Percentiles rank a stretch among this genome's conserved stretches.
These are phyloP conservation scores for Cadophora luteo-olivacea DNA, from an alignment of 2,329 filamentous ascomycete species.

Conservation along the genomic window DNA sequence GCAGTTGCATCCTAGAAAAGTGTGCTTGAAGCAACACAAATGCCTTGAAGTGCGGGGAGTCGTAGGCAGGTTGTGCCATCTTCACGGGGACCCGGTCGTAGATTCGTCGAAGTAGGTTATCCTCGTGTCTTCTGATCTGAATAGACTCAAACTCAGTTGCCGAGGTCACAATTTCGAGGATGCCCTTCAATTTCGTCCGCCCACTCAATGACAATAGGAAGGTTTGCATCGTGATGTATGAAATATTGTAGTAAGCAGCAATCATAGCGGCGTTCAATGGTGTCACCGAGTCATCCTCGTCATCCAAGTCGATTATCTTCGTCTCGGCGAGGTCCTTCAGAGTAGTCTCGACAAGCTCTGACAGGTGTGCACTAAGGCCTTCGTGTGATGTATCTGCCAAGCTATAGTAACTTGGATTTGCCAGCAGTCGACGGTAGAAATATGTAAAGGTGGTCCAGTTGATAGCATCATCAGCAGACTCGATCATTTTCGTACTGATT, in stretches of 20 bases:
- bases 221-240: slow-evolving; percentile 99
- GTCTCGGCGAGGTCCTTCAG: slow-evolving; percentile 89
- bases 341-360: slow-evolving; percentile 91
- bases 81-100: slow-evolving; percentile 96
- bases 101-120: slow-evolving; percentile 84
- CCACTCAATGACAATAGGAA: slow-evolving; percentile 89
- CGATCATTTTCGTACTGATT: slow-evolving; percentile 94
- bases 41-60: slow-evolving; percentile 98
- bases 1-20: slow-evolving; percentile 96
- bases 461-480: slow-evolving; percentile 94
- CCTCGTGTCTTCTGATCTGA: slow-evolving; percentile 92
- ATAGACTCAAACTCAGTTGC: slow-evolving; percentile 96
- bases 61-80: slow-evolving; percentile 84
- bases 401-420: slow-evolving; percentile 96
- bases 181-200: slow-evolving; percentile 93
- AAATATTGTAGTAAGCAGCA: slow-evolving; percentile 98
- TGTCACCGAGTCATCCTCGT: slow-evolving; percentile 87
- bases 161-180: slow-evolving; percentile 95
- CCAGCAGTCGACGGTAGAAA: slow-evolving; percentile 92
- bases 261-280: slow-evolving; percentile 98
- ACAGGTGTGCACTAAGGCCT: slow-evolving; percentile 90
- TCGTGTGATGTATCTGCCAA: slow-evolving; percentile 88
- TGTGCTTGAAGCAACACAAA: slow-evolving; percentile 97
- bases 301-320: slow-evolving; percentile 94
- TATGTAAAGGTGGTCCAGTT: slow-evolving; percentile 99